These are phyloP conservation scores for Fraxinus xanthoxyloides DNA, from an alignment of 305 asterid species.

Conservation along the genomic window DNA sequence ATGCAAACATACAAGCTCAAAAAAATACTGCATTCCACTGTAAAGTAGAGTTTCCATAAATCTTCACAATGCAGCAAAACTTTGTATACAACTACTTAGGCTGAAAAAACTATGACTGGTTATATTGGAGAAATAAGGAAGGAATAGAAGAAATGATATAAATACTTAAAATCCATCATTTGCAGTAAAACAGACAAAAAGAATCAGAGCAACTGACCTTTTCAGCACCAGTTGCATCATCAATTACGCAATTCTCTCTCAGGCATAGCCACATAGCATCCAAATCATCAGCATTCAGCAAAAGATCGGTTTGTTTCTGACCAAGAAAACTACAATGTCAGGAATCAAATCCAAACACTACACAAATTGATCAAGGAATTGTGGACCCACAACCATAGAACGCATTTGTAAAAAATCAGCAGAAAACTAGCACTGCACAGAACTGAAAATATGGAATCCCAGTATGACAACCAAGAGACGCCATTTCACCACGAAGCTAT, in stretches of 20 bases:
- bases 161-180: neutral
- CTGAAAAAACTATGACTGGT: neutral
- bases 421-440: neutral
- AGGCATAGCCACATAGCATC: constrained; percentile 99
- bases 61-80: neutral
- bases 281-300: constrained; percentile 98
- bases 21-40: neutral
- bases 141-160: neutral
- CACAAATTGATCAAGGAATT: neutral
- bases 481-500: neutral
- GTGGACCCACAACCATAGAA: neutral
- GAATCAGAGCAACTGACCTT: constrained; percentile 50
- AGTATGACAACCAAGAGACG: neutral
- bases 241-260: constrained; percentile 96
- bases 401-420: neutral
- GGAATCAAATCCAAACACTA: constrained; percentile 1
- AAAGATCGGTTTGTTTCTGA: constrained; percentile 97
- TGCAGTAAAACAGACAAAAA: neutral
- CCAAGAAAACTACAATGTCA: constrained; percentile 19
- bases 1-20: neutral
- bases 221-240: constrained; percentile 99
- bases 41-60: neutral
- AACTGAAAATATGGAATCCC: neutral
- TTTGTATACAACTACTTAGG: neutral
- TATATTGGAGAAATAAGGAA: neutral